Conservation (phyloP, 1,284 basidiomycete species). For the Ceratobasidium sp. region DNA sequence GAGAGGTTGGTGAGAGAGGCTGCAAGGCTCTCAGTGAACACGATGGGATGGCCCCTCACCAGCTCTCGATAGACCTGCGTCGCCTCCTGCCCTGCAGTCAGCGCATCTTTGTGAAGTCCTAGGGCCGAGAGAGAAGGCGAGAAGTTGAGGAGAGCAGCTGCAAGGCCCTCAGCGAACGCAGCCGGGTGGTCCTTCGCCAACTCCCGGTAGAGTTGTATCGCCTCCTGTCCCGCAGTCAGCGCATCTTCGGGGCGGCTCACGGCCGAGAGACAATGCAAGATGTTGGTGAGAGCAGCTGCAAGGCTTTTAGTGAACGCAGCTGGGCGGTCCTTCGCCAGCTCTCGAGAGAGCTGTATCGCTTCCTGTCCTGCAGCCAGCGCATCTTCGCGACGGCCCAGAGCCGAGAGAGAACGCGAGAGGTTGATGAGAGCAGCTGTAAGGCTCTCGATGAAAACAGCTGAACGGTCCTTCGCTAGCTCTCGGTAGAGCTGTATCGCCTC, state of each 20-base stretch:
- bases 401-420: no score
- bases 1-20: not conserved
- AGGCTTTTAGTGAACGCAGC: no score
- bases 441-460: no score
- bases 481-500: not conserved
- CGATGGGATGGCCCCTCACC: not conserved
- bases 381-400: no score
- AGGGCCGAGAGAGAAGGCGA: not conserved
- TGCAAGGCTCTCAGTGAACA: not conserved
- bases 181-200: not conserved
- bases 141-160: not conserved
- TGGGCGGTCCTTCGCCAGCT: no score
- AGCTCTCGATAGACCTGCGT: not conserved
- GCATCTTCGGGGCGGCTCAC: conserved; percentile 7
- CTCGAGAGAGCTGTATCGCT: no score
- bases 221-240: not conserved
- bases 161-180: not conserved
- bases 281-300: no score
- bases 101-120: not conserved
- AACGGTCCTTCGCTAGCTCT: not conserved
- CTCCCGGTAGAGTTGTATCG: not conserved
- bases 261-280: not conserved
- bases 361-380: no score
- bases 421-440: no score
- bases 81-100: not conserved